These are phyloP conservation scores for Podaxis sp. DNA, from an alignment of 768 basidiomycete species.

Conservation along the genomic window DNA sequence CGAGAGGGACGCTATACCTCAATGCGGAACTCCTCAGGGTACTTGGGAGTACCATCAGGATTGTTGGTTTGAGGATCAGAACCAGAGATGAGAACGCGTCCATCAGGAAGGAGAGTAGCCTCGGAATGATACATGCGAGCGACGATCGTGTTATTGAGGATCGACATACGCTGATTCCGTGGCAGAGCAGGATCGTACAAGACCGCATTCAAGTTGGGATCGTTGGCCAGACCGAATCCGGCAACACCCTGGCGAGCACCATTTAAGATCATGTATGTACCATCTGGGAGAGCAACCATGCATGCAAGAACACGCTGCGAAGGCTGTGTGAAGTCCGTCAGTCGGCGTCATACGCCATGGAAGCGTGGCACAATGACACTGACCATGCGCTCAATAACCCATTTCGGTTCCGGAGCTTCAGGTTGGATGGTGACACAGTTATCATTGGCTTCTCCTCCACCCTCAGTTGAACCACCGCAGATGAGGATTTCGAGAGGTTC, in stretches of 20 bases:
- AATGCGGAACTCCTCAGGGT: constrained; percentile 74
- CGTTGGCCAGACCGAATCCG: constrained; percentile 64
- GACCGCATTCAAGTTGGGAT: constrained; percentile 61
- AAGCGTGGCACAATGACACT: constrained; percentile 16
- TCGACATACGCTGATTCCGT: constrained; percentile 56
- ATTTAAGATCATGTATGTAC: constrained; percentile 75
- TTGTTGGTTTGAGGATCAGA: constrained; percentile 61
- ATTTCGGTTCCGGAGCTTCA: constrained; percentile 55
- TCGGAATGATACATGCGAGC: constrained; percentile 77
- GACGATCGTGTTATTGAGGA: constrained; percentile 64
- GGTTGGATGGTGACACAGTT: constrained; percentile 71
- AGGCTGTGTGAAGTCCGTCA: constrained; percentile 45
- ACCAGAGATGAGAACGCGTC: constrained; percentile 70
- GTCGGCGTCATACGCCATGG: constrained; percentile 33
- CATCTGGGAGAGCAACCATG: constrained; percentile 67
- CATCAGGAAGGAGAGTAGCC: constrained; percentile 70
- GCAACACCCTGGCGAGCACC: constrained; percentile 68
- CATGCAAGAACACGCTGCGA: constrained; percentile 74
- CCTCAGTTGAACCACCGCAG: constrained; percentile 71
- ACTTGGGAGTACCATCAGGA: constrained; percentile 37
- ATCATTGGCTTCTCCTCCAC: constrained; percentile 49
- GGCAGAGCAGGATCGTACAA: constrained; percentile 67
- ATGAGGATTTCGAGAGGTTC: constrained; percentile 64
- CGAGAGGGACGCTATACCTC: constrained; percentile 25
- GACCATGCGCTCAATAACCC: constrained; percentile 80